phyloP scores from a whole-genome alignment of 306 rosid species.

The Quercus parvula region DNA sequence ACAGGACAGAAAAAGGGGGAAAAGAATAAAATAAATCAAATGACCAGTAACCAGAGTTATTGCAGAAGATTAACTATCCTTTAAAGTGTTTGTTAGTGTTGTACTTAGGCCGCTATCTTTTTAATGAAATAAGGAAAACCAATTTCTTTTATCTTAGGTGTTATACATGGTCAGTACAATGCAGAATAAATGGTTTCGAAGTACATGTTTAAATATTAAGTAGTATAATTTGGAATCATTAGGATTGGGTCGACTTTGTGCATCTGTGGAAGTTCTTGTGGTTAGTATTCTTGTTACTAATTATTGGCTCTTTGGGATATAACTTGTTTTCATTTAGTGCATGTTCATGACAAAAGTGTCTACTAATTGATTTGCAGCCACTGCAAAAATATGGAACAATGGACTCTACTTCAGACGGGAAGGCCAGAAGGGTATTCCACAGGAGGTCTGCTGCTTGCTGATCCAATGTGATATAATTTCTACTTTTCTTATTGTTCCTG shows the following conservation, averaged over 20 bases:
- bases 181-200: background rate
- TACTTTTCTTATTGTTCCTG: background rate
- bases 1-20: background rate
- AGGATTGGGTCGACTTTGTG: background rate
- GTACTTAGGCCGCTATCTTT: background rate
- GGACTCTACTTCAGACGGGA: constrained; percentile 67
- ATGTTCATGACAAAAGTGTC: background rate
- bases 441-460: constrained; percentile 54
- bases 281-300: background rate
- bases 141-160: background rate
- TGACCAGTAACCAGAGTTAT: background rate
- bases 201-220: background rate
- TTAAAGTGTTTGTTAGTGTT: background rate
- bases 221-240: background rate
- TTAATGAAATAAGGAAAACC: background rate
- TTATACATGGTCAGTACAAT: background rate
- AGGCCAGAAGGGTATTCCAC: constrained; percentile 46
- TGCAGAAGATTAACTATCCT: background rate
- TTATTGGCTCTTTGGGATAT: background rate
- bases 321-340: background rate
- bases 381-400: constrained; percentile 57
- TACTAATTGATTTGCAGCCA: constrained; percentile 53
- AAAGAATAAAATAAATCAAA: background rate
- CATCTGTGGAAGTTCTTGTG: background rate
- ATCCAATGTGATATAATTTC: background rate